Evolutionary conservation across 2,329 filamentous ascomycete genomes (phyloP).

Genomic region (Venturia pyrina): DNA sequence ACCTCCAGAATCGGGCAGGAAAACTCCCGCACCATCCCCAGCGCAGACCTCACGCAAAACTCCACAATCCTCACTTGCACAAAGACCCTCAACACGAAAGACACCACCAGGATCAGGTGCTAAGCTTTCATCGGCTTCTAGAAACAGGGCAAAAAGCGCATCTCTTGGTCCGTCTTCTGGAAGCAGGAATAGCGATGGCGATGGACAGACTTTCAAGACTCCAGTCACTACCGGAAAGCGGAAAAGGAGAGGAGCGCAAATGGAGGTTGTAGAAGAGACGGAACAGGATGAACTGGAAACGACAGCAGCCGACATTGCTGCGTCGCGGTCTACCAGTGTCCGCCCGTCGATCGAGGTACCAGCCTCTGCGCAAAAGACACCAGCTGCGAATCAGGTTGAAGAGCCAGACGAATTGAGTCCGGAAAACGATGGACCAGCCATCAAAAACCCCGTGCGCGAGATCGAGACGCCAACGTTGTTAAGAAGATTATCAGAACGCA

Average conservation of each 20-base stretch:
- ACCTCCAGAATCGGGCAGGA: conserved; percentile 20
- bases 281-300: conserved; percentile 9
- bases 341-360: not conserved
- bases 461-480: not conserved
- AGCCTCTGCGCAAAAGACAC: not conserved
- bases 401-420: conserved; percentile 11
- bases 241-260: not conserved
- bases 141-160: not conserved
- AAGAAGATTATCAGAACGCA: not conserved
- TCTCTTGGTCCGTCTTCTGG: not conserved
- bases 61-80: not conserved
- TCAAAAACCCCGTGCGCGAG: not conserved
- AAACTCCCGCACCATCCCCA: conserved; percentile 17
- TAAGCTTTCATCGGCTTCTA: not conserved
- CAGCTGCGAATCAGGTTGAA: not conserved
- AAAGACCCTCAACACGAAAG: conserved; percentile 1
- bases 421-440: not conserved
- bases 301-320: not conserved
- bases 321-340: not conserved
- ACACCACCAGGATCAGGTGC: not conserved
- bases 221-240: not conserved
- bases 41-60: conserved; percentile 6
- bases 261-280: not conserved
- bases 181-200: not conserved
- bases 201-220: conserved; percentile 1